Base-by-base conservation (phyloP, 495 filamentous ascomycete species). In the Bacidia gigantensis region DNA sequence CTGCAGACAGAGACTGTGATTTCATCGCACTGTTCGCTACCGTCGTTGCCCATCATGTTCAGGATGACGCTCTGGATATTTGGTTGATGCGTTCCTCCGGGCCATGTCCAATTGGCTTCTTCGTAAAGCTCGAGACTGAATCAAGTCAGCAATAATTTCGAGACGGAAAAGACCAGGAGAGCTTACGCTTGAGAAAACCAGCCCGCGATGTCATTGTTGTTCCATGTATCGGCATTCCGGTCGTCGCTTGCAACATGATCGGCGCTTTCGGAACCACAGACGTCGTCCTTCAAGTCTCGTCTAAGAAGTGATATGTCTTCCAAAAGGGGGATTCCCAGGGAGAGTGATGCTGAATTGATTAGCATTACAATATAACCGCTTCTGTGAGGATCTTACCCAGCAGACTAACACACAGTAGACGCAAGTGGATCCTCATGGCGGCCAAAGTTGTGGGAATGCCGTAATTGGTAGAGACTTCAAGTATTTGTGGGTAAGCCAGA, bases 171-270 rank as follows among this genome's bases (percentile, higher is more conserved):
- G n/a, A n/a, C n/a, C n/a, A n/a, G n/a, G n/a, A 0, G 17, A 21
- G 26, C 44, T 47, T 22, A 47, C 44, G 44, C 44, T 7, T 47
- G n/a, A n/a, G 14, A 14, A 47, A 24, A 47, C 44, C 44, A 47
- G 3, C 25, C 44, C 2, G 18, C 22, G 21, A 47, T 47, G 0
- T 47, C 25, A 22, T 47, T 24, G 10, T 18, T 22, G 20, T 20
- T 47, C 44, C 44, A 47, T 47, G 44, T 47, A 9, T 22, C 44
- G 5, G 20, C n/a, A 10, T 47, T 47, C 18, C 44, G 44, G 25
- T 24, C 25, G 7, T 47, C 20, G 14, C 26, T 14, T 3, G 44
- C 44, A 12, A 26, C 22, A 7, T 14, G 17, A 47, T n/a, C 21
- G 44, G 18, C 26, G 20, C n/a, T 26, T n/a, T 22, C 44, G 2